Evolutionary conservation across 805 yeast genomes (phyloP), one percentile per base, ranked within the genome.

Genomic region (Nakazawaea populi): DNA sequence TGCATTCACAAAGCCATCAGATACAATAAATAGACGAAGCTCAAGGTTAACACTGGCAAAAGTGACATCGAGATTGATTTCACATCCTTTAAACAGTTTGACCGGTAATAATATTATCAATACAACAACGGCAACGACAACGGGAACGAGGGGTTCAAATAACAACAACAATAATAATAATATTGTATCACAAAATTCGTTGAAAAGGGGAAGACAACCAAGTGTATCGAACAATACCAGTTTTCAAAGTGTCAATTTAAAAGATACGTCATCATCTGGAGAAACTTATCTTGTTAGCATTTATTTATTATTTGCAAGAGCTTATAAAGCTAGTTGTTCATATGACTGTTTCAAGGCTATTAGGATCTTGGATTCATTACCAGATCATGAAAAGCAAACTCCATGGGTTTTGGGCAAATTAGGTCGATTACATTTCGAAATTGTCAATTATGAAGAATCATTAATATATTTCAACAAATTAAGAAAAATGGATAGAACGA

Each of bases 351-450:
- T 80, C 61, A 82, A 85, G 59, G 96, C 97, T 0, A 80, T 91
- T 8, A 68, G 92, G 50, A 69, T 81, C 2, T 70, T 92, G 32
- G 81, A 80, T 49, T 66, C 80, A 28, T 70, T 94, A 24, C 88
- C 95, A 1, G 76, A 74, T 46, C 60, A 72, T 45, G 87, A 85
- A 64, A 71, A 76, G 52, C 71, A 80, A 49, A 77, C 96, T 27
- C 94, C 97, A 0, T 90, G 94, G 88, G 95, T 90, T 10, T 74
- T 89, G 46, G 79, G 90, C 27, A 83, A 85, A 57, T 64, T 87
- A 28, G 99, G 96, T 0, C 73, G 90, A 55, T 69, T 89, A 42
- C 89, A 89, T 66, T 91, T 86, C 66, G 98, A 92, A 64, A 80
- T 87, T 55, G 92, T 87, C 18, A 87, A 89, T 64, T 92, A 92